phyloP scores from a whole-genome alignment of 805 yeast species.

The Wickerhamiella siamensis region DNA sequence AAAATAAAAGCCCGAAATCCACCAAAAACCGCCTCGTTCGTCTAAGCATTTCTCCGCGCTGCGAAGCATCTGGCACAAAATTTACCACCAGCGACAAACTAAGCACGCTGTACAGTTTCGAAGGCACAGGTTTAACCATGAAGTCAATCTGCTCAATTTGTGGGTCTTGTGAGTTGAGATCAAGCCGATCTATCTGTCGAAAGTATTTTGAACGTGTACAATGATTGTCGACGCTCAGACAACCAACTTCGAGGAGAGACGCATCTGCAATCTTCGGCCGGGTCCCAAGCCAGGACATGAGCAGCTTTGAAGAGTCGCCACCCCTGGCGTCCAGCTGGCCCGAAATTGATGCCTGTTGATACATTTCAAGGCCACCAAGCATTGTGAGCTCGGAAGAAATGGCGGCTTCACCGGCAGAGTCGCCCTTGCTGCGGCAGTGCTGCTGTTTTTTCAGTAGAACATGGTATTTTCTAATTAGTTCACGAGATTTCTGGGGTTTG shows the following conservation, averaged over 20 bases:
- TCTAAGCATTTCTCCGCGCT: slow-evolving; percentile 65
- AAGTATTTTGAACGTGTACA: slow-evolving; percentile 49
- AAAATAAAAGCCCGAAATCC: slow-evolving; percentile 32
- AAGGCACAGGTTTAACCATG: slow-evolving; percentile 58
- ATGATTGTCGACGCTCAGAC: slow-evolving; percentile 50
- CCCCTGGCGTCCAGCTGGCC: slow-evolving; percentile 75
- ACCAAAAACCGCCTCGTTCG: slow-evolving; percentile 44
- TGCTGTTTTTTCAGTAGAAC: slow-evolving; percentile 40
- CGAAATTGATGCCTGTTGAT: slow-evolving; percentile 71
- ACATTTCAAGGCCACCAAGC: slow-evolving; percentile 64
- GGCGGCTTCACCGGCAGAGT: slow-evolving; percentile 30
- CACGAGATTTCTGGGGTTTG: slow-evolving; percentile 59
- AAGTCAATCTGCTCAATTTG: slow-evolving; percentile 68
- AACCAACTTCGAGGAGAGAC: slow-evolving; percentile 69
- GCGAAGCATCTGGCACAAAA: slow-evolving; percentile 60
- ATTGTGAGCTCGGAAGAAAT: slow-evolving; percentile 47
- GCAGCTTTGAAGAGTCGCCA: slow-evolving; percentile 76
- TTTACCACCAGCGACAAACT: slow-evolving; percentile 82
- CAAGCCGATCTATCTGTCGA: slow-evolving; percentile 45
- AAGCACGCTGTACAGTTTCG: slow-evolving; percentile 39
- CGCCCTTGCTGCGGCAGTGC: slow-evolving; percentile 8
- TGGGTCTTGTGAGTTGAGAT: slow-evolving; percentile 65
- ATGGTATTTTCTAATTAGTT: slow-evolving; percentile 66
- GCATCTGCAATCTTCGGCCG: slow-evolving; percentile 10
- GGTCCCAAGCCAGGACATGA: slow-evolving; percentile 56